Conservation (phyloP, 441 rosid genomes). For the Euphorbia schlechtendalii region DNA sequence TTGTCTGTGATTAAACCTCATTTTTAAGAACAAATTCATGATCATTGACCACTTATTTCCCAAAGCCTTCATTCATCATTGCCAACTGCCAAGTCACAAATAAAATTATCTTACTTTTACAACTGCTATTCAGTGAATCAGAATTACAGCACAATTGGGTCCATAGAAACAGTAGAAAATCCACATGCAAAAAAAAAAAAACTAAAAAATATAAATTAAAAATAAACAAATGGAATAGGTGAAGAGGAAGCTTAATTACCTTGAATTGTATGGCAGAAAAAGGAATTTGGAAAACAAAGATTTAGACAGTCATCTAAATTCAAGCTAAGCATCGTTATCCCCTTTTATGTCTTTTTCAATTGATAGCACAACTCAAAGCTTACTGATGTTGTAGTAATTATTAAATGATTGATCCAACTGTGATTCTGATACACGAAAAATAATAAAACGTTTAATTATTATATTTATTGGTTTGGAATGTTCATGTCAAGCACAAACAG, state of each 20-base stretch:
- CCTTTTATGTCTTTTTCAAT: no score
- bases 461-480: no score
- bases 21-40: no score
- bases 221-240: neutral
- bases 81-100: constrained; percentile 11
- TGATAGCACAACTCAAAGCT: no score
- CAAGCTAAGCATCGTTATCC: constrained; percentile 41
- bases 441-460: neutral
- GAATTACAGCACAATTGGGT: no score
- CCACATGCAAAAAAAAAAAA: no score
- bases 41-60: constrained; percentile 14
- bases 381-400: neutral
- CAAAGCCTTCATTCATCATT: constrained; percentile 18
- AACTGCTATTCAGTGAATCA: no score
- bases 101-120: neutral
- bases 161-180: no score
- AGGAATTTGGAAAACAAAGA: neutral
- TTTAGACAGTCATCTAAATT: constrained; percentile 26
- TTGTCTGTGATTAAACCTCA: constrained; percentile 8
- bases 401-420: neutral
- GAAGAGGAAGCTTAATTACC: constrained; percentile 4
- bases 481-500: neutral
- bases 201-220: no score
- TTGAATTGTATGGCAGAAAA: neutral
- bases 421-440: no score